Percentiles rank a stretch among this genome's conserved stretches.
Conservation (phyloP, 176 grass and related monocot genomes). For the Puccinellia tenuiflora region DNA sequence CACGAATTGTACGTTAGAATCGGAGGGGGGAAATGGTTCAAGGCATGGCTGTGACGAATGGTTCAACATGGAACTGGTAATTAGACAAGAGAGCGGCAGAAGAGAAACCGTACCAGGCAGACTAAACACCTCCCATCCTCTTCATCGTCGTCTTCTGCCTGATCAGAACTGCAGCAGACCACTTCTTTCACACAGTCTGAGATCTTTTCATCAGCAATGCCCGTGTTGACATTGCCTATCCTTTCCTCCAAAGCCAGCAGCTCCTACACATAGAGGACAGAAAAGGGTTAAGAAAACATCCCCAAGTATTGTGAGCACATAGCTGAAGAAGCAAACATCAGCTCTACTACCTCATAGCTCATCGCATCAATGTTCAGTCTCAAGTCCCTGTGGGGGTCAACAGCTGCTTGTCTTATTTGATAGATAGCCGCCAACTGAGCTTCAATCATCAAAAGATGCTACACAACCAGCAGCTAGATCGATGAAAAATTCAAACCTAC, state of each 20-base stretch:
- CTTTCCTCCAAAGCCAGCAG: constrained; percentile 82
- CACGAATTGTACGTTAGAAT: not conserved
- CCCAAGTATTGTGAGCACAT: not conserved
- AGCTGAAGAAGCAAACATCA: not conserved
- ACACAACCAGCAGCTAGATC: constrained; percentile 25
- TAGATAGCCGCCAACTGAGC: constrained; percentile 18
- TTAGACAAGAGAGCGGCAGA: not conserved
- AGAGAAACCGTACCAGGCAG: constrained; percentile 63
- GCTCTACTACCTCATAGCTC: constrained; percentile 79
- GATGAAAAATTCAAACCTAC: constrained; percentile 24
- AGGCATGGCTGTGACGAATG: not conserved
- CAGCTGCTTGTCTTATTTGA: constrained; percentile 42
- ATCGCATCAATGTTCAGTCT: constrained; percentile 83
- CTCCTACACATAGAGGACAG: constrained; percentile 37
- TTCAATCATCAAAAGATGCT: constrained; percentile 45
- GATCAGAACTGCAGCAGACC: constrained; percentile 41
- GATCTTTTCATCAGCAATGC: constrained; percentile 64
- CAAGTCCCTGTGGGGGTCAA: constrained; percentile 74
- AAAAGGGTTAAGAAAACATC: not conserved
- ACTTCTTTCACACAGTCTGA: constrained; percentile 55
- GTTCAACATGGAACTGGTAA: not conserved
- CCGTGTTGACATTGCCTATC: constrained; percentile 71
- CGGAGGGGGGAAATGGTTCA: not conserved
- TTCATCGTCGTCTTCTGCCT: constrained; percentile 24
- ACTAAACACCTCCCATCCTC: constrained; percentile 60